These are phyloP conservation scores for Geotrichum europaeum DNA, from an alignment of 1,139 yeast genomes.

Conservation along the genomic window DNA sequence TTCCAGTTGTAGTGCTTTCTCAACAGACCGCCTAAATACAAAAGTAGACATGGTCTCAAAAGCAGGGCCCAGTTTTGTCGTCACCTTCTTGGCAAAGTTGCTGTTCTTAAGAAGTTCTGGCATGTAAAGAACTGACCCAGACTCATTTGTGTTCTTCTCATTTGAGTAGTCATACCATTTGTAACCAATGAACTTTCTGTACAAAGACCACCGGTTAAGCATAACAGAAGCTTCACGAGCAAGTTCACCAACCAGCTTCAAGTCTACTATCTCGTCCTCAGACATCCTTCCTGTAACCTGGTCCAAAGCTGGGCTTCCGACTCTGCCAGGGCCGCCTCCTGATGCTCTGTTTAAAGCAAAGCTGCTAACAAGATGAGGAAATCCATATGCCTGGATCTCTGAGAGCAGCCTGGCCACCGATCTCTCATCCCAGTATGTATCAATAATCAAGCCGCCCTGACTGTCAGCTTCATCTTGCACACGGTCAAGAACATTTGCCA, in stretches of 20 bases:
- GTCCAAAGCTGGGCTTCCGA: slow-evolving; percentile 26
- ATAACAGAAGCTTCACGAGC: slow-evolving; percentile 68
- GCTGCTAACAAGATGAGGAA: slow-evolving; percentile 37
- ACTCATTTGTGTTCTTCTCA: slow-evolving; percentile 6
- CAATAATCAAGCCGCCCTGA: slow-evolving; percentile 82
- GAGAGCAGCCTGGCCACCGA: slow-evolving; percentile 50
- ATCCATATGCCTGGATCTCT: slow-evolving; percentile 55
- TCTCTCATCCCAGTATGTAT: slow-evolving; percentile 75
- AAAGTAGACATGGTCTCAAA: slow-evolving; percentile 60
- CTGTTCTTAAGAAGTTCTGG: slow-evolving; percentile 49
- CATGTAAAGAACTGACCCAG: slow-evolving; percentile 20
- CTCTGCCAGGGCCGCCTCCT: slow-evolving; percentile 13
- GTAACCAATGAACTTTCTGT: slow-evolving; percentile 64
- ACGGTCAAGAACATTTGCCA: slow-evolving; percentile 59
- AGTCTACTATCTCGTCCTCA: slow-evolving; percentile 37
- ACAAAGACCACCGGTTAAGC: slow-evolving; percentile 81
- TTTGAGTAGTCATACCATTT: slow-evolving; percentile 49
- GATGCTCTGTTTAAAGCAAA: slow-evolving; percentile 24
- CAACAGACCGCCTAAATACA: slow-evolving; percentile 71
- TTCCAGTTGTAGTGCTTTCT: slow-evolving; percentile 74
- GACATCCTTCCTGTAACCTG: slow-evolving; percentile 21
- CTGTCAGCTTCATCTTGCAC: slow-evolving; percentile 86
- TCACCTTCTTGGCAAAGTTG: slow-evolving; percentile 55
- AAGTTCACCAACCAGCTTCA: slow-evolving; percentile 51
- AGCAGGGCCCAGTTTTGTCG: slow-evolving; percentile 48